Evolutionary conservation across 176 grass and related monocot species (phyloP).

Genomic region (Oryza rufipogon): DNA sequence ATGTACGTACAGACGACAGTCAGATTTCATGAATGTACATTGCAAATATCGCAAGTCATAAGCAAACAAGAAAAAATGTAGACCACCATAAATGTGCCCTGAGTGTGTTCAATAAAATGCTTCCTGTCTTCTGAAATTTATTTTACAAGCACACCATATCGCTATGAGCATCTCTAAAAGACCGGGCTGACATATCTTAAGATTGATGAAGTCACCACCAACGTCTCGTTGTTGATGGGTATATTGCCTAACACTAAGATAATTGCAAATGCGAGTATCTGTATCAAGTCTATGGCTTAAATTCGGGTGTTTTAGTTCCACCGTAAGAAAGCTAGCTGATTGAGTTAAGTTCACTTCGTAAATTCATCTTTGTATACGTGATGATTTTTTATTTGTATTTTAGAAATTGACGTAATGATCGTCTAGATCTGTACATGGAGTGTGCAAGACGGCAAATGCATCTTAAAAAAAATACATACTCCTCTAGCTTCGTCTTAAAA

Average conservation of each 20-base stretch:
- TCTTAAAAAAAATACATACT: background rate
- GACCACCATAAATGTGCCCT: background rate
- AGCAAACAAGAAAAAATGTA: background rate
- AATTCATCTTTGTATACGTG: background rate
- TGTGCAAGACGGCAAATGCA: background rate
- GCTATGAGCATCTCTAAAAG: no score
- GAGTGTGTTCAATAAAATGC: background rate
- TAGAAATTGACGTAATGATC: background rate
- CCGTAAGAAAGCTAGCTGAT: no score
- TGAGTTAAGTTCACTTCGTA: no score
- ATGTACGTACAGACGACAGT: background rate
- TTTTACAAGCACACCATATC: background rate
- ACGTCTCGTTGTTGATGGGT: no score
- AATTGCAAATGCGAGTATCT: no score
- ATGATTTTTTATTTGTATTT: background rate
- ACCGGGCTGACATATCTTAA: no score
- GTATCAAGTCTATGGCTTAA: no score
- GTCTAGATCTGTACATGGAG: no score
- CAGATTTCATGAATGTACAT: constrained; percentile 18
- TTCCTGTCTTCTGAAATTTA: background rate
- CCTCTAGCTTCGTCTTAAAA: no score
- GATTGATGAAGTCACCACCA: no score
- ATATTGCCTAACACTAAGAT: no score
- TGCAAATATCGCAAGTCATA: background rate
- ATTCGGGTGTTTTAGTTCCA: no score